These are phyloP conservation scores for Cercospora berteroae DNA, from an alignment of 2,329 filamentous ascomycete genomes.

Conservation along the genomic window DNA sequence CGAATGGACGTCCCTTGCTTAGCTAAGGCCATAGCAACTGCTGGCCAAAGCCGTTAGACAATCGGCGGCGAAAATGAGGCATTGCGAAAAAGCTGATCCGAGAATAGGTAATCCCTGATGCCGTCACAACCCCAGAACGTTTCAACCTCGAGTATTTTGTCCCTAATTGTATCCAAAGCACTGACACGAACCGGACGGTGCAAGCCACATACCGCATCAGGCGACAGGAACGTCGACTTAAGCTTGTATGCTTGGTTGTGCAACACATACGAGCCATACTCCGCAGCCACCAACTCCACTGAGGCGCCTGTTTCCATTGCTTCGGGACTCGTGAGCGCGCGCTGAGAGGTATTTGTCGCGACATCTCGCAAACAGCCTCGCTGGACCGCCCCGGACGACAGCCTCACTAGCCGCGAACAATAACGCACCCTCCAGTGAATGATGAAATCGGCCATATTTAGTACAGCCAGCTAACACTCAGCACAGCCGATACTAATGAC, in stretches of 20 bases:
- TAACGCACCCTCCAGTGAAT: background rate
- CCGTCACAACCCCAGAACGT: background rate
- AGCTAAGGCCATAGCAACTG: background rate
- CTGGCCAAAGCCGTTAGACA: background rate
- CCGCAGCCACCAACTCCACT: background rate
- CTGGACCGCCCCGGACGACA: background rate
- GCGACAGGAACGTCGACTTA: constrained; percentile 5
- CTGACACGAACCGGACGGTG: background rate
- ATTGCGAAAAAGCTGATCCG: background rate
- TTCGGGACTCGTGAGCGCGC: background rate
- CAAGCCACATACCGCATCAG: constrained; percentile 2
- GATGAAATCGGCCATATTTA: background rate
- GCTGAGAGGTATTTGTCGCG: background rate
- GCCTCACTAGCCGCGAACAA: background rate
- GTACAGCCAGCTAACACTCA: background rate
- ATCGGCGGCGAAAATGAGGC: background rate
- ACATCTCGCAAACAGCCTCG: background rate
- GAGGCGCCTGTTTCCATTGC: background rate
- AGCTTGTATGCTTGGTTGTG: constrained; percentile 6
- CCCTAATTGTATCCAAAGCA: background rate
- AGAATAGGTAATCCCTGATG: background rate
- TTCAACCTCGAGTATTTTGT: background rate
- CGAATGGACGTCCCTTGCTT: background rate
- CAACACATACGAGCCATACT: constrained; percentile 1
- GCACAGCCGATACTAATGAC: background rate